Evolutionary conservation across 805 yeast genomes (phyloP), one percentile per base, ranked within the genome.

Genomic region (Barnettozyma sucrosica): DNA sequence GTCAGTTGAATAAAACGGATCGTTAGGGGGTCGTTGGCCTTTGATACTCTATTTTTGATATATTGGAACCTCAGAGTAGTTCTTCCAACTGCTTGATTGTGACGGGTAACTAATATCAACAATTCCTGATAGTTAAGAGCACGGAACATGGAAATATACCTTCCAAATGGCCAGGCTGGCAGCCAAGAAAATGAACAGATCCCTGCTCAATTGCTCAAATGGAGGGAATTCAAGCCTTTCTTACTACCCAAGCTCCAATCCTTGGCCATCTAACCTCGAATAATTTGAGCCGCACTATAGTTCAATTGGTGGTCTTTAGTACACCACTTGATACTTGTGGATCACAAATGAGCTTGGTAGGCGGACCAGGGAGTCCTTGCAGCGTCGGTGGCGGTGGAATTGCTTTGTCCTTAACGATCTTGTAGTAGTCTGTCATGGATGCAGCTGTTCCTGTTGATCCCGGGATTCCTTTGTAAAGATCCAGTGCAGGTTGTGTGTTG

Each of bases 381-480:
- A 61, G 34, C 2, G 53, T 51, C 14, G 57, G 61, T 7, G 65
- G 65, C 0, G 61, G 64, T 13, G 64, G 64, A 5, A 60, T 36
- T 5, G 41, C 26, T 44, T 54, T 57, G 5, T 55, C 47, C 2
- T 47, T 45, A 11, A 53, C 47, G 8, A 58, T 38, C 41, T 53
- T 55, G 43, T 56, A 54, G 44, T 54, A 55, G 40, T 50, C 32
- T 13, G 26, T 23, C 18, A 14, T 4, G 16, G 41, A 37, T 11
- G 41, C 11, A 8, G 23, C 14, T 5, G 26, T 36, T 2, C 23
- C 19, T 3, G 40, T 26, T 4, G 58, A 51, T 0, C 74, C 72
- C 0, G 75, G 76, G 14, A 76, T 49, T 3, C 58, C 55, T 28
- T 45, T 46, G 48, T 53, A 58, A 7, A 54, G 44, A 4, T 53